phyloP scores from a whole-genome alignment of 169 alveolate species.

The Plasmodium chabaudi region DNA sequence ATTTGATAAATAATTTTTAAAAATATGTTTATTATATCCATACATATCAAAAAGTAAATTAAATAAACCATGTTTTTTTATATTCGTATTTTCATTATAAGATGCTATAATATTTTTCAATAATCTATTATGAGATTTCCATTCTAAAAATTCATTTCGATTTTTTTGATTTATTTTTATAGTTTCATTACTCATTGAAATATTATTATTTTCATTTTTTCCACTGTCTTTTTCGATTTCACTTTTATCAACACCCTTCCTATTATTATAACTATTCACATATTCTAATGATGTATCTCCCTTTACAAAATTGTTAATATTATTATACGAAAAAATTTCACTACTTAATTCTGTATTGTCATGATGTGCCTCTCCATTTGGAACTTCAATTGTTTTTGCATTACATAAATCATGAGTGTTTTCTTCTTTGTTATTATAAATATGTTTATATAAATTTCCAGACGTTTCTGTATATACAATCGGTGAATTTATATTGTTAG shows the following conservation, averaged over 20 bases:
- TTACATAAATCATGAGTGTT: too few relatives aligned
- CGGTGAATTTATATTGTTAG: too few relatives aligned
- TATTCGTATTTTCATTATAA: slow-evolving; percentile 19
- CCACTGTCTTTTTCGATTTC: neutral
- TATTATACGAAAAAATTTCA: neutral
- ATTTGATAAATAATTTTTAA: neutral
- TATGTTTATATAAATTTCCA: too few relatives aligned
- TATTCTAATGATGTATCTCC: neutral
- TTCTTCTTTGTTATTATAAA: too few relatives aligned
- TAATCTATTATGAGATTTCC: slow-evolving; percentile 49
- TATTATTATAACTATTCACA: neutral
- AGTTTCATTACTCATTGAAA: neutral
- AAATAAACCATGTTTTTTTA: slow-evolving; percentile 32
- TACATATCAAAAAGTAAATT: slow-evolving; percentile 37
- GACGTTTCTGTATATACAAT: too few relatives aligned
- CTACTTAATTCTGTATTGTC: too few relatives aligned
- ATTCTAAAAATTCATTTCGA: slow-evolving; percentile 14
- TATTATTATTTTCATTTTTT: neutral
- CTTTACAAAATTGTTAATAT: neutral
- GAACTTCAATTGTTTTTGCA: too few relatives aligned
- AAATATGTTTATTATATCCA: slow-evolving; percentile 25
- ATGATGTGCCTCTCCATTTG: too few relatives aligned
- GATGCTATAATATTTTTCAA: slow-evolving; percentile 56
- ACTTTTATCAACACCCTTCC: neutral
- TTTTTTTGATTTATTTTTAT: neutral